Conservation (phyloP, 2,329 filamentous ascomycete genomes). For the Neofusicoccum umdonicola region DNA sequence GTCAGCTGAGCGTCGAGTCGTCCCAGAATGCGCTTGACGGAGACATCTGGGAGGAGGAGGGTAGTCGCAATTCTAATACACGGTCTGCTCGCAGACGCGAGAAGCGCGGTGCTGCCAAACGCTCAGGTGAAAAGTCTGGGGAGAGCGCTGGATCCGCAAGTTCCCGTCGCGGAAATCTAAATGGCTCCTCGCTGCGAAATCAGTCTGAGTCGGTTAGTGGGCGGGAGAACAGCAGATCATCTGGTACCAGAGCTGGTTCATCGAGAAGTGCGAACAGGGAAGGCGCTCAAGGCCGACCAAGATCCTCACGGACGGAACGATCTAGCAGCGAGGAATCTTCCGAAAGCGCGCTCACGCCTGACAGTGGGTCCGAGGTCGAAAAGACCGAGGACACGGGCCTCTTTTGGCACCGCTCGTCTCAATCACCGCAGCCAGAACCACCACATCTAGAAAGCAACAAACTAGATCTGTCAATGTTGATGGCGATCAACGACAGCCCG, state of each 20-base stretch:
- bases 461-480: slow-evolving; percentile 30
- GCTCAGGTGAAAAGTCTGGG: not conserved
- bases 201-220: slow-evolving; percentile 24
- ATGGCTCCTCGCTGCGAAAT: slow-evolving; percentile 37
- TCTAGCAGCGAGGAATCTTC: slow-evolving; percentile 30
- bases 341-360: slow-evolving; percentile 24
- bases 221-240: not conserved
- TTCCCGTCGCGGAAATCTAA: slow-evolving; percentile 41
- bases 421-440: slow-evolving; percentile 26
- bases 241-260: not conserved
- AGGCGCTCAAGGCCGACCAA: not conserved
- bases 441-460: slow-evolving; percentile 28
- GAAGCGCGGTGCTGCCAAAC: not conserved
- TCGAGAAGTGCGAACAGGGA: not conserved
- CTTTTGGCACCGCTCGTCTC: slow-evolving; percentile 31
- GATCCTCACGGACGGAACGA: not conserved
- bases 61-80: slow-evolving; percentile 27
- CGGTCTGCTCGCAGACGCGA: not conserved
- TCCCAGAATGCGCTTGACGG: slow-evolving; percentile 26
- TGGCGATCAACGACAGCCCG: slow-evolving; percentile 31
- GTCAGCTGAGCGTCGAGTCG: not conserved
- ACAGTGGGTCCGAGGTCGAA: not conserved
- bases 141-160: slow-evolving; percentile 17
- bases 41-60: slow-evolving; percentile 51
- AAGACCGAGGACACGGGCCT: slow-evolving; percentile 32